A percentile compares a stretch with the other conserved stretches of the same genome.
phyloP scores from a whole-genome alignment of 257 asterid species.

The Rehmannia glutinosa region DNA sequence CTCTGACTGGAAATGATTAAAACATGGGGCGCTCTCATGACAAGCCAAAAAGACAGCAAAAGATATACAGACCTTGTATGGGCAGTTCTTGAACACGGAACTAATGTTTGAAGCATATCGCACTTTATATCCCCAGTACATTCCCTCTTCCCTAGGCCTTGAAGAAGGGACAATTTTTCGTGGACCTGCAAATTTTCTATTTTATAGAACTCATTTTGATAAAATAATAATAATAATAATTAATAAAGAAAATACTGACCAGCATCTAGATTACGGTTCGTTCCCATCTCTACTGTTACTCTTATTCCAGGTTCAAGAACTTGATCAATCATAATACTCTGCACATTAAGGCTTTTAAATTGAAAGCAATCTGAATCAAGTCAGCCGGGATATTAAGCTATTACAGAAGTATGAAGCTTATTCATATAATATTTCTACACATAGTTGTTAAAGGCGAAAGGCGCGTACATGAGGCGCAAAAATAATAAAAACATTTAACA shows the following conservation, averaged over 20 bases:
- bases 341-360: slow-evolving; percentile 30
- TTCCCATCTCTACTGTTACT: slow-evolving; percentile 93
- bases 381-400: too few relatives aligned
- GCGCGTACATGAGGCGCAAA: too few relatives aligned
- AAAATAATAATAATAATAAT: too few relatives aligned
- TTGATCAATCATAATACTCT: slow-evolving; percentile 66
- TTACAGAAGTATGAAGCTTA: too few relatives aligned
- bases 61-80: slow-evolving; percentile 60
- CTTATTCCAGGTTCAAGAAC: slow-evolving; percentile 77
- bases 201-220: background rate
- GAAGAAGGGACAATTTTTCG: slow-evolving; percentile 76
- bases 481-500: too few relatives aligned
- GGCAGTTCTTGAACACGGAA: slow-evolving; percentile 72
- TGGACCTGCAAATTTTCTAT: slow-evolving; percentile 47
- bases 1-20: too few relatives aligned
- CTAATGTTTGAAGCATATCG: slow-evolving; percentile 89
- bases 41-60: background rate
- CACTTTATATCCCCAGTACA: slow-evolving; percentile 93
- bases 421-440: too few relatives aligned
- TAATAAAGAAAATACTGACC: too few relatives aligned
- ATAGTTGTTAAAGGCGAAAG: too few relatives aligned
- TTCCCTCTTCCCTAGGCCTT: slow-evolving; percentile 74
- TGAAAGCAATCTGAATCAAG: too few relatives aligned
- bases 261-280: slow-evolving; percentile 59
- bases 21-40: background rate